Conservation (phyloP, 805 yeast species). For the Candida broadrunensis region DNA sequence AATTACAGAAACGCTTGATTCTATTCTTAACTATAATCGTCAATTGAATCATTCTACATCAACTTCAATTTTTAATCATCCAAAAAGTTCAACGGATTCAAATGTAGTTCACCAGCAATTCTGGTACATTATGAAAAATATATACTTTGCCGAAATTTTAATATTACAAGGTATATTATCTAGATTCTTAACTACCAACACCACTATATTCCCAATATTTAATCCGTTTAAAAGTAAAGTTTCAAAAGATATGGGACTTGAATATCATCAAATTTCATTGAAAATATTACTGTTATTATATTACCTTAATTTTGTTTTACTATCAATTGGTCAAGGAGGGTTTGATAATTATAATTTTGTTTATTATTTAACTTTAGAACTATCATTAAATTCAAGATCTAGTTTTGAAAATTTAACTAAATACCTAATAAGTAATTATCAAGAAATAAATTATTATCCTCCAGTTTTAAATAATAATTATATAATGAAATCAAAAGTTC, state of each 20-base stretch:
- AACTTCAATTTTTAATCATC: conserved; percentile 12
- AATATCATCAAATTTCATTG: conserved; percentile 20
- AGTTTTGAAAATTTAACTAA: conserved; percentile 29
- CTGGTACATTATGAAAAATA: conserved; percentile 39
- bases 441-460: conserved; percentile 29
- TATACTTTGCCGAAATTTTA: conserved; percentile 47
- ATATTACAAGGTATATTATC: conserved; percentile 50
- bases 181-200: conserved; percentile 20
- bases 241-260: background rate
- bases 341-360: conserved; percentile 63
- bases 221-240: background rate
- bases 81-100: conserved; percentile 8
- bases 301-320: conserved; percentile 45
- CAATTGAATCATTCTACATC: conserved; percentile 11
- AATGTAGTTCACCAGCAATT: conserved; percentile 15
- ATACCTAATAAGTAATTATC: conserved; percentile 30
- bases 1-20: conserved; percentile 14
- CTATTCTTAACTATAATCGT: conserved; percentile 29
- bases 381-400: conserved; percentile 13
- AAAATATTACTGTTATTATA: conserved; percentile 39
- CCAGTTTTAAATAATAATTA: conserved; percentile 23
- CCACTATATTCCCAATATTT: background rate
- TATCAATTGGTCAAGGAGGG: conserved; percentile 61
- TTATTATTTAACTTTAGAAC: conserved; percentile 47
- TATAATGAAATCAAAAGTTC: conserved; percentile 34